These are phyloP conservation scores for Typha latifolia DNA, from an alignment of 176 grass and related monocot genomes.

Conservation along the genomic window DNA sequence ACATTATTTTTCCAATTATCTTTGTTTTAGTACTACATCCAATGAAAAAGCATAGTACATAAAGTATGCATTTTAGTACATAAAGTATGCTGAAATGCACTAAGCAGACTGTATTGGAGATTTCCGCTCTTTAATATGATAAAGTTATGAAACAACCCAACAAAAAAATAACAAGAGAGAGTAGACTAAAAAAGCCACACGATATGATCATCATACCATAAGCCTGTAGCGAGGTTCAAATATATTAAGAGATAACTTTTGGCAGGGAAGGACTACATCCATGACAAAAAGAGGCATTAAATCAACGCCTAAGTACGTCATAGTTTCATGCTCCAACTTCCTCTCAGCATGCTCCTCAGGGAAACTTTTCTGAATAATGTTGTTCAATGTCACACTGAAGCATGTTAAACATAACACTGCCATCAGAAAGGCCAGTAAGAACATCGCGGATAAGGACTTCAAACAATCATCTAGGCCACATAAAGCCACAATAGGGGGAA, in stretches of 20 bases:
- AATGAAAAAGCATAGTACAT: not conserved
- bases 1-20: not conserved
- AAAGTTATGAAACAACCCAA: not conserved
- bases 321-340: constrained; percentile 75
- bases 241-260: constrained; percentile 97
- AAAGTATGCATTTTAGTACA: not conserved
- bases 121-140: not conserved
- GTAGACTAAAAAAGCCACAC: constrained; percentile 6
- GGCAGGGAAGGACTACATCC: constrained; percentile 92
- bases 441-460: constrained; percentile 3
- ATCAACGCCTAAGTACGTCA: constrained; percentile 73
- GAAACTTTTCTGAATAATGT: constrained; percentile 91
- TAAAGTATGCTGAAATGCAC: not conserved
- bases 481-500: not conserved
- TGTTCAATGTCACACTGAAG: constrained; percentile 83
- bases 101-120: not conserved
- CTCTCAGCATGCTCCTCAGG: constrained; percentile 88
- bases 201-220: constrained; percentile 49
- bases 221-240: constrained; percentile 99
- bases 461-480: too few species aligned
- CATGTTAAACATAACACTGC: constrained; percentile 33
- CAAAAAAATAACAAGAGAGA: too few species aligned
- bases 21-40: not conserved
- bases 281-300: constrained; percentile 99
- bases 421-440: constrained; percentile 31